A percentile compares a stretch with the other conserved stretches of the same genome.
Conservation (phyloP, 495 filamentous ascomycete species). For the Talaromyces stipitatus region DNA sequence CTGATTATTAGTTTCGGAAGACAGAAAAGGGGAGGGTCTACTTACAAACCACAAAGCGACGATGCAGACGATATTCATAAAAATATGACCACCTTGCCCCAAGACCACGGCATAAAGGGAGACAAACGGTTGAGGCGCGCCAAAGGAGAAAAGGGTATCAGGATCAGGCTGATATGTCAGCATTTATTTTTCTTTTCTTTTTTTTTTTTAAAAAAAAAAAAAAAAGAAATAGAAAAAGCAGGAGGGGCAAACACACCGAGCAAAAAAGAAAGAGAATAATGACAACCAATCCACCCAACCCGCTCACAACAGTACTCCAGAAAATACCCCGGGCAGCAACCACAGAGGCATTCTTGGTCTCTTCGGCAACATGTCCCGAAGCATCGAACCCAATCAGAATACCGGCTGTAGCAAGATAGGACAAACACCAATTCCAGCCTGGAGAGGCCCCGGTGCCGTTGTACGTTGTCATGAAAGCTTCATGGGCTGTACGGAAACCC, state of each 20-base stretch:
- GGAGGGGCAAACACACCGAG: constrained; percentile 21
- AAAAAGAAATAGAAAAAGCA: not conserved
- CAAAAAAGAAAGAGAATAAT: constrained; percentile 53
- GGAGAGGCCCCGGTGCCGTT: constrained; percentile 48
- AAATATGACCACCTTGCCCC: constrained; percentile 44
- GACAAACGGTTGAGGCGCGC: constrained; percentile 47
- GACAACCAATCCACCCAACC: constrained; percentile 39
- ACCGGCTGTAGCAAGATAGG: constrained; percentile 50
- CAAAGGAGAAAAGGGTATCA: constrained; percentile 32
- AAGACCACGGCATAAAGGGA: constrained; percentile 44
- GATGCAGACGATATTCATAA: constrained; percentile 48
- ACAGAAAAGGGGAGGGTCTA: not conserved
- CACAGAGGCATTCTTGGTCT: constrained; percentile 48
- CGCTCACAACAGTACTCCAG: constrained; percentile 45
- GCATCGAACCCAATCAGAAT: constrained; percentile 53
- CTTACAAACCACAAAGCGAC: constrained; percentile 41
- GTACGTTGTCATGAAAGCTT: constrained; percentile 51
- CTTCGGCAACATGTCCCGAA: constrained; percentile 47
- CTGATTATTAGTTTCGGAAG: constrained; percentile 10
- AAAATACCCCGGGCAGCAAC: constrained; percentile 49
- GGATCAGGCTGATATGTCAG: constrained; percentile 27
- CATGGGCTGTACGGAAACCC: constrained; percentile 46
- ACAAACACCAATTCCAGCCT: constrained; percentile 54
- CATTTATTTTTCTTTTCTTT: too few species aligned
- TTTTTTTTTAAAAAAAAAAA: too few species aligned